Conservation (phyloP, 169 alveolate species). For the Babesia gibsoni region DNA sequence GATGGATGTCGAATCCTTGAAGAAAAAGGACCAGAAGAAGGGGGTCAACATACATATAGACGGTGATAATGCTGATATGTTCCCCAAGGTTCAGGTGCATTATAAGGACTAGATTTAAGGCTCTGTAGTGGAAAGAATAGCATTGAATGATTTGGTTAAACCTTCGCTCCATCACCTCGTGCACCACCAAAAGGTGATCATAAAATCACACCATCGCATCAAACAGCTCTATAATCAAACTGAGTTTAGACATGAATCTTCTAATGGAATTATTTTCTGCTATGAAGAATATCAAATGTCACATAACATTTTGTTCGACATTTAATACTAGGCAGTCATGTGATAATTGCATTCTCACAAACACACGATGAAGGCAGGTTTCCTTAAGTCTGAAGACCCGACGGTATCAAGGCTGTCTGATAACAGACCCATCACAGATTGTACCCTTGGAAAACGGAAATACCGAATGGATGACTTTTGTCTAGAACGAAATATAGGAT, state of each 20-base stretch:
- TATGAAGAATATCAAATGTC: neutral
- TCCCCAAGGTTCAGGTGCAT: conserved; percentile 51
- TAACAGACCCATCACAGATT: neutral
- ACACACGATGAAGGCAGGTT: conserved; percentile 51
- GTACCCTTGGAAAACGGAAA: conserved; percentile 40
- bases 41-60: conserved; percentile 64
- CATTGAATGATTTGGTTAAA: neutral
- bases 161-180: too few species aligned
- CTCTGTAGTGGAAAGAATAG: neutral
- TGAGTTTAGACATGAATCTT: too few species aligned
- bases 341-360: too few species aligned
- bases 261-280: too few species aligned
- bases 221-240: too few species aligned
- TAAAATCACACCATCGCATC: too few species aligned
- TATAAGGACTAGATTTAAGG: conserved; percentile 8
- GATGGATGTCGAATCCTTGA: conserved; percentile 27
- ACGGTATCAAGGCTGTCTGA: conserved; percentile 34
- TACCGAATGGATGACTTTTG: conserved; percentile 73
- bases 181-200: too few species aligned
- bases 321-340: too few species aligned
- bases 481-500: conserved; percentile 74
- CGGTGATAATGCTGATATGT: conserved; percentile 2
- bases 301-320: neutral
- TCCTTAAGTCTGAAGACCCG: conserved; percentile 40
- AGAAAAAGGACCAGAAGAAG: conserved; percentile 12